phyloP scores from a whole-genome alignment of 2,329 filamentous ascomycete genomes.

The Penicillium polonicum region DNA sequence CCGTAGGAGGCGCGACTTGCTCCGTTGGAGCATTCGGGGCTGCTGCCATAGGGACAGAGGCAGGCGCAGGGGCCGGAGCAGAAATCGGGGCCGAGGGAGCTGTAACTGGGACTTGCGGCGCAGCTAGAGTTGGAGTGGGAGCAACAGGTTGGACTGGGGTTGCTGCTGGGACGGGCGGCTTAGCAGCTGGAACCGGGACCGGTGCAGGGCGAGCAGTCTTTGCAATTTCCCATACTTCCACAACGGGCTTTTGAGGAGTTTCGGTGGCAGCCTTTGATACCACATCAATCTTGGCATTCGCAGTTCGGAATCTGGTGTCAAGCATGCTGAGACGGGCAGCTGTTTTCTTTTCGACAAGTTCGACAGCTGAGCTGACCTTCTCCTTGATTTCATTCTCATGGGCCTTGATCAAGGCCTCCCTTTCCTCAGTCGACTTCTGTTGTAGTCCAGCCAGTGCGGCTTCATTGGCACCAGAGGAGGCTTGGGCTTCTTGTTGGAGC shows the following conservation, averaged over 20 bases:
- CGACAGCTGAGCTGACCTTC: constrained; percentile 59
- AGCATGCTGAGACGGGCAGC: constrained; percentile 75
- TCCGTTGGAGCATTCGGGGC: not conserved
- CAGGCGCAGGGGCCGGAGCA: constrained; percentile 11
- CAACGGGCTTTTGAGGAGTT: constrained; percentile 78
- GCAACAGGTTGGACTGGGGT: constrained; percentile 22
- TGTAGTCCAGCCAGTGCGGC: constrained; percentile 41
- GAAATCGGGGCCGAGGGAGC: constrained; percentile 10
- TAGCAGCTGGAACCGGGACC: constrained; percentile 33
- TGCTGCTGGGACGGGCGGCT: constrained; percentile 25
- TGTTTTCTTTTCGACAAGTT: constrained; percentile 73
- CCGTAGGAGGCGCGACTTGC: not conserved
- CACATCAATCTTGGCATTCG: constrained; percentile 70
- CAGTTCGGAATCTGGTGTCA: constrained; percentile 64
- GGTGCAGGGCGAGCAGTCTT: constrained; percentile 62
- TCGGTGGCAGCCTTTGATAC: constrained; percentile 80
- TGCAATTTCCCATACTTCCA: constrained; percentile 81
- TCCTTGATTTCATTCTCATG: constrained; percentile 59
- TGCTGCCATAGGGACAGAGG: not conserved
- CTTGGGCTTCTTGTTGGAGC: constrained; percentile 40
- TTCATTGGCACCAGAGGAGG: constrained; percentile 29
- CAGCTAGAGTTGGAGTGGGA: constrained; percentile 19
- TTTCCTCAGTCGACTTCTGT: constrained; percentile 42
- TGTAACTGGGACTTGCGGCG: constrained; percentile 4
- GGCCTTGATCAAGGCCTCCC: constrained; percentile 44